These are phyloP conservation scores for Cytospora piceae DNA, from an alignment of 2,329 filamentous ascomycete genomes.

Conservation along the genomic window DNA sequence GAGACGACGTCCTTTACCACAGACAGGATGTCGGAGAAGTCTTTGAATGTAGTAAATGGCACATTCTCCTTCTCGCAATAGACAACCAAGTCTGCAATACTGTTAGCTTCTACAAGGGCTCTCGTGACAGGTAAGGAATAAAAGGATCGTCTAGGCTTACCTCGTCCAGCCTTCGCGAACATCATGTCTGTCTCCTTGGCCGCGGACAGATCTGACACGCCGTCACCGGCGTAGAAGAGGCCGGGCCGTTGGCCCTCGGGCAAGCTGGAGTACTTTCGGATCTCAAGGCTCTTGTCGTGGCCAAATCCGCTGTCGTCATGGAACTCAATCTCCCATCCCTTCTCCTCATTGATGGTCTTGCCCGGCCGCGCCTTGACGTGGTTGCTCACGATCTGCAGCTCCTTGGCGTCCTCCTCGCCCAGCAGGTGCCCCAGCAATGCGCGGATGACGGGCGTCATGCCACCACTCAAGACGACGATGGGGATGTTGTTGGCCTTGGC, in stretches of 20 bases:
- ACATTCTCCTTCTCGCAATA: conserved; percentile 85
- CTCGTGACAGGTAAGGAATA: background rate
- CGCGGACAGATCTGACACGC: conserved; percentile 89
- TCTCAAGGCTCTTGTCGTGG: conserved; percentile 95
- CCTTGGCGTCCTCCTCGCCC: conserved; percentile 71
- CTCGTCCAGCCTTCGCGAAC: conserved; percentile 89
- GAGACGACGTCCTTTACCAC: conserved; percentile 78
- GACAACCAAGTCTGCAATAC: conserved; percentile 71
- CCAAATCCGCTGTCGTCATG: conserved; percentile 89
- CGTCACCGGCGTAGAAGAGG: conserved; percentile 94
- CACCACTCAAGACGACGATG: conserved; percentile 87
- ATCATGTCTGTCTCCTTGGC: conserved; percentile 90
- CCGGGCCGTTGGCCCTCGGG: conserved; percentile 71
- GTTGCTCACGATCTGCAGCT: conserved; percentile 92
- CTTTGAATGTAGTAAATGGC: conserved; percentile 84
- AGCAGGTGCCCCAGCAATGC: conserved; percentile 80
- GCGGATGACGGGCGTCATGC: conserved; percentile 90
- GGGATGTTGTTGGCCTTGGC: conserved; percentile 80
- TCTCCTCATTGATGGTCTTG: conserved; percentile 76
- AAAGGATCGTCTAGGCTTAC: conserved; percentile 49
- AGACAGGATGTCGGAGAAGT: conserved; percentile 78
- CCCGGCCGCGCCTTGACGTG: conserved; percentile 66
- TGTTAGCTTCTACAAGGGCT: background rate
- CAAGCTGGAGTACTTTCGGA: conserved; percentile 81
- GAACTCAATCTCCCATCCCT: conserved; percentile 86